Conservation (phyloP, 2,329 filamentous ascomycete species). For the Dothideomycetes sp. region DNA sequence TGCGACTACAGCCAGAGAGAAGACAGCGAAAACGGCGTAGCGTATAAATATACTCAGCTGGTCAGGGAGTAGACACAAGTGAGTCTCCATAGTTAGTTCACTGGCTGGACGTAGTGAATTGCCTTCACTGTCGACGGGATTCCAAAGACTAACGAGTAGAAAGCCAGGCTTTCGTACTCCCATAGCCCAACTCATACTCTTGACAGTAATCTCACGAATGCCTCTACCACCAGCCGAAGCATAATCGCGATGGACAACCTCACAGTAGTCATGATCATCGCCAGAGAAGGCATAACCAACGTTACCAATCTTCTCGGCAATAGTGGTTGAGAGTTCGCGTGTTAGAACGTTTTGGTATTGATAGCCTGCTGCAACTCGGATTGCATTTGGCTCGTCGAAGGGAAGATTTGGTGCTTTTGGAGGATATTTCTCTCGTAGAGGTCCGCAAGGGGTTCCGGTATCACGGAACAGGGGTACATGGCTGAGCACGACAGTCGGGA, state of each 20-base stretch:
- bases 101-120: conserved; percentile 16
- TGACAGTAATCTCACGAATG: conserved; percentile 78
- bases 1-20: conserved; percentile 42
- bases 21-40: conserved; percentile 56
- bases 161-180: conserved; percentile 83
- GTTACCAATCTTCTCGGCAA: conserved; percentile 71
- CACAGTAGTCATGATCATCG: conserved; percentile 97
- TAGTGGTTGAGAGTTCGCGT: conserved; percentile 61
- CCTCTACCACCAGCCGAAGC: conserved; percentile 45
- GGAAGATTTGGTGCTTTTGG: conserved; percentile 45
- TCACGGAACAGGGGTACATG: conserved; percentile 84
- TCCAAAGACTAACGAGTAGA: conserved; percentile 81
- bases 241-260: conserved; percentile 66
- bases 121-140: conserved; percentile 60
- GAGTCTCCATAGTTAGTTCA: conserved; percentile 66
- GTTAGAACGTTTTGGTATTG: conserved; percentile 95
- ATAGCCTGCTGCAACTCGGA: conserved; percentile 69
- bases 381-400: conserved; percentile 63
- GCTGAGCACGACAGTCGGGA: conserved; percentile 81
- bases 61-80: conserved; percentile 83
- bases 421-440: conserved; percentile 73
- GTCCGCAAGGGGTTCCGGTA: conserved; percentile 78
- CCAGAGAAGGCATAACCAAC: conserved; percentile 84
- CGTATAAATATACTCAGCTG: conserved; percentile 75
- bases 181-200: conserved; percentile 94